Conservation (phyloP, 2,329 filamentous ascomycete species). For the Ceratocystis harringtonii region DNA sequence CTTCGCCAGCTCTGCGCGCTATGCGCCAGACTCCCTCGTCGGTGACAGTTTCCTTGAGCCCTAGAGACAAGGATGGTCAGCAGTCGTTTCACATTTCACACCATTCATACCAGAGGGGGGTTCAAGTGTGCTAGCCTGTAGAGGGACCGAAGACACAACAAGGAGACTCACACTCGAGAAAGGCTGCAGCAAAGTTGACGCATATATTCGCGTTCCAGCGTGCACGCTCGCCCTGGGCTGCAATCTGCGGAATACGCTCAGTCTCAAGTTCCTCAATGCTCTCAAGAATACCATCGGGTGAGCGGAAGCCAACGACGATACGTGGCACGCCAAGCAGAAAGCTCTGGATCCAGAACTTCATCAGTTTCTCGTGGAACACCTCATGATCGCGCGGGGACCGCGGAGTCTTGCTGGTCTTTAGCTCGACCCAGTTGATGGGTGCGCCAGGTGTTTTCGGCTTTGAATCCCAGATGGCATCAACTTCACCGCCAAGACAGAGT, state of each 20-base stretch:
- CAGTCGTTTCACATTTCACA: too few species aligned
- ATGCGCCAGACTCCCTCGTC: conserved; percentile 75
- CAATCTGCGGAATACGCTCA: conserved; percentile 58
- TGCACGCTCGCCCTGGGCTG: conserved; percentile 47
- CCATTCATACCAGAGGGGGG: too few species aligned
- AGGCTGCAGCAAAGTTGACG: conserved; percentile 71
- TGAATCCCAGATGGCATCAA: conserved; percentile 80
- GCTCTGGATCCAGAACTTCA: conserved; percentile 94
- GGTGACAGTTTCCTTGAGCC: conserved; percentile 45
- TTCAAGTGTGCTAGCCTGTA: neutral
- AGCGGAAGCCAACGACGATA: conserved; percentile 80
- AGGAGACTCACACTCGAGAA: conserved; percentile 54
- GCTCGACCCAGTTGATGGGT: conserved; percentile 83
- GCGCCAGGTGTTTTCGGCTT: conserved; percentile 51
- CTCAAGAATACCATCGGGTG: conserved; percentile 50
- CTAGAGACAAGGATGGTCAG: conserved; percentile 22
- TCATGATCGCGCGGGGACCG: conserved; percentile 50
- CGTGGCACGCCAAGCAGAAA: conserved; percentile 86
- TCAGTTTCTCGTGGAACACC: conserved; percentile 74
- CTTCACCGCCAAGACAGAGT: conserved; percentile 78
- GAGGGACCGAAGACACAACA: neutral
- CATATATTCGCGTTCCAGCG: conserved; percentile 88
- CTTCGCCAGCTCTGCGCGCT: conserved; percentile 44
- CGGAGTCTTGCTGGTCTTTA: conserved; percentile 76
- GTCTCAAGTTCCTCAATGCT: conserved; percentile 68